Base-by-base conservation (phyloP, 163 green algal genomes). In the Chloromonas sp. region DNA sequence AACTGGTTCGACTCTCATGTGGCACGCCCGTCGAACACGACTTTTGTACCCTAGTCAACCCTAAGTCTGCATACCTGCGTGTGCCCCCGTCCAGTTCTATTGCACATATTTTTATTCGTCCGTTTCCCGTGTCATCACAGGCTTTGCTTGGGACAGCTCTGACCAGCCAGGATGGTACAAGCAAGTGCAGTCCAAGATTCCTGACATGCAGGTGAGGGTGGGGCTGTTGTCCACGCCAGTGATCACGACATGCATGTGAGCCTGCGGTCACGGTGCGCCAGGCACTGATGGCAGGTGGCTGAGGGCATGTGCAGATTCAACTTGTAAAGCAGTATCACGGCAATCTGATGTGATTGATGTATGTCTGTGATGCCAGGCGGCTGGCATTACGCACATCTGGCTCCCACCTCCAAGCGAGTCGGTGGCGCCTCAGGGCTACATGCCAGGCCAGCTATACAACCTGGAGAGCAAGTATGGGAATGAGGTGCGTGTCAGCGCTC, bases 391-490 rank as follows among this genome's bases (percentile, higher is more conserved):
- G 0, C 89, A 93, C 71, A 60, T 97, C 0, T 98, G 95, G 95
- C 90, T 98, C 15, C 95, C 95, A 15, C 95, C 95, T 1, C 94
- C 95, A 0, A 96, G 90, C 57, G 89, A 95, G 70, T 95, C 91
- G 0, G 94, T 97, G 0, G 88, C 87, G 57, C 77, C 60, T 3
- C 90, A 95, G 91, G 93, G 94, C 0, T 98, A 98, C 92, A 88
- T 98, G 87, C 95, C 95, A 3, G 90, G 93, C 2, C 93, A 98
- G 86, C 88, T 98, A 82, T 98, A 98, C 90, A 92, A 98, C 84
- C 90, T 98, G 11, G 91, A 96, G 81, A 94, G 87, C 82, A 89
- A 92, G 71, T 98, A 98, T 84, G 95, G 95, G 81, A 92, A 77
- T 81, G 61, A 94, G 36, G 36, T 36, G 36, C 36, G 36, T 36